Conservation (phyloP, 306 rosid genomes). For the Inga laurina region DNA sequence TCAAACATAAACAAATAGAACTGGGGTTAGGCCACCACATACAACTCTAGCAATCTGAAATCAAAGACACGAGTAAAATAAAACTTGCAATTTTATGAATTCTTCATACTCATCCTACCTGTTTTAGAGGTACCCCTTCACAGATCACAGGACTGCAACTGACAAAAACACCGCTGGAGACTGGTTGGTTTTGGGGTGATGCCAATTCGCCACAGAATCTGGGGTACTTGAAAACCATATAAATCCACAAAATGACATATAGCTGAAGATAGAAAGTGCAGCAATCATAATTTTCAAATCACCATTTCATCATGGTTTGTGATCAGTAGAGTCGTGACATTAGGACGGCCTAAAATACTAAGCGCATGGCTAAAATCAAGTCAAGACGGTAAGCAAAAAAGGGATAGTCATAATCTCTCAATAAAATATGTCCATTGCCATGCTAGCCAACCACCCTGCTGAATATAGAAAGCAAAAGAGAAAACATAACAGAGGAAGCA, state of each 20-base stretch:
- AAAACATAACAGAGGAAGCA: background rate
- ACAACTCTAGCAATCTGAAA: background rate
- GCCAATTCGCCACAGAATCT: conserved; percentile 5
- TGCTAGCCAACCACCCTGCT: background rate
- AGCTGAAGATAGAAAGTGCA: background rate
- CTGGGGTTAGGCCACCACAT: background rate
- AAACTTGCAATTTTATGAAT: conserved; percentile 1
- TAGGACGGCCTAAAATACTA: background rate
- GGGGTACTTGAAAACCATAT: conserved; percentile 1
- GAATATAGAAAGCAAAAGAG: background rate
- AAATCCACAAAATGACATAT: background rate
- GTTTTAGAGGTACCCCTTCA: conserved; percentile 9
- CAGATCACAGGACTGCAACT: background rate
- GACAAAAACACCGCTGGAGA: background rate
- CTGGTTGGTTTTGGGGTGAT: background rate
- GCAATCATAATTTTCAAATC: background rate
- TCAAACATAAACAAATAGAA: background rate
- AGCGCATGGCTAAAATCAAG: background rate
- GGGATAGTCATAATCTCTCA: background rate
- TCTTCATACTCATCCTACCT: conserved; percentile 4
- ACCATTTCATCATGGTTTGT: background rate
- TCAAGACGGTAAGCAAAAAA: background rate
- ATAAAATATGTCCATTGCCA: background rate
- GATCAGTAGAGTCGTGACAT: background rate
- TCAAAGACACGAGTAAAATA: background rate